Evolutionary conservation across 805 yeast genomes (phyloP), one percentile per base, ranked within the genome.

Genomic region (Komagataella pseudopastoris): DNA sequence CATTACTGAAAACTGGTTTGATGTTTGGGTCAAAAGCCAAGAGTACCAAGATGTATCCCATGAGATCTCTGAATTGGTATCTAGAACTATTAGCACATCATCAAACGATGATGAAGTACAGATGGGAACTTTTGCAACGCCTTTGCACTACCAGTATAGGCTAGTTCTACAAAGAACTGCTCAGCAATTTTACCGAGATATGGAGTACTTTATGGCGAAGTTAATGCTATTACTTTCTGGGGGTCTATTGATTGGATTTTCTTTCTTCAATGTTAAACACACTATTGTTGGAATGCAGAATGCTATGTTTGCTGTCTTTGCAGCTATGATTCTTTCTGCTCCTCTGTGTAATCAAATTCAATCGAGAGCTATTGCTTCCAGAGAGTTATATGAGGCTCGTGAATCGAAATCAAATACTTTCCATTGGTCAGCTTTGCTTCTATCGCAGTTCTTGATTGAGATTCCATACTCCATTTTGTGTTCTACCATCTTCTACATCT

Each of bases 191-290:
- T 81, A 78, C 77, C 74, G 93, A 64, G 74, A 81, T 55, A 84
- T 82, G 5, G 61, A 68, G 23, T 84, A 85, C 61, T 72, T 85
- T 56, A 70, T 73, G 63, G 71, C 91, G 44, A 86, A 85, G 67
- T 57, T 79, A 22, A 69, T 71, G 18, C 52, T 59, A 56, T 67
- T 69, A 55, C 61, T 72, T 43, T 61, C 75, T 16, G 71, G 80
- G 48, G 79, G 87, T 45, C 60, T 85, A 16, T 81, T 83, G 61
- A 76, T 81, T 55, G 95, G 95, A 46, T 86, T 86, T 64, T 71
- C 83, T 0, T 86, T 81, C 66, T 84, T 71, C 71, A 71, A 78
- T 58, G 75, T 80, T 30, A 75, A 74, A 50, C 62, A 65, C 47
- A 64, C 75, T 23, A 56, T 71, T 16, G 67, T 69, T 49, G 83